phyloP scores from a whole-genome alignment of 192 early-diverging fungal genomes.

The Podila verticillata region DNA sequence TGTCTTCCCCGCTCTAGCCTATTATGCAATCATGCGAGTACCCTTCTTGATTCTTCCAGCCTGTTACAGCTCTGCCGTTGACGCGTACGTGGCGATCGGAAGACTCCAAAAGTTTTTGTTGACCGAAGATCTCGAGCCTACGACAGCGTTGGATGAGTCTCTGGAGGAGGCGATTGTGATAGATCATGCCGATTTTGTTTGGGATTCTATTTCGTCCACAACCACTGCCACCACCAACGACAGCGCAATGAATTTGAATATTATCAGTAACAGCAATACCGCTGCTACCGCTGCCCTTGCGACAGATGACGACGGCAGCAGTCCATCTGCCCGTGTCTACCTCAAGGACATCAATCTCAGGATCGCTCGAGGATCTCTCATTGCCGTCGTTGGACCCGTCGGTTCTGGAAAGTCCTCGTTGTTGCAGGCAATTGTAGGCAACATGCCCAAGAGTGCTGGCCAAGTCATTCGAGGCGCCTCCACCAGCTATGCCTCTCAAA shows the following conservation, averaged over 20 bases:
- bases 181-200: constrained; percentile 65
- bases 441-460: constrained; percentile 46
- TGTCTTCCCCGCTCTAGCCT: too few species aligned
- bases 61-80: constrained; percentile 66
- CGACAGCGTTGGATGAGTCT: too few species aligned
- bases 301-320: too few species aligned
- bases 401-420: constrained; percentile 75
- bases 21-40: constrained; percentile 57
- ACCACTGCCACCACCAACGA: not conserved
- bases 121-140: constrained; percentile 57
- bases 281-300: too few species aligned
- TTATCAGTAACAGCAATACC: too few species aligned
- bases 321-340: constrained; percentile 4
- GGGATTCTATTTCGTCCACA: constrained; percentile 69
- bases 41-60: constrained; percentile 72
- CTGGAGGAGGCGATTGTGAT: constrained; percentile 63
- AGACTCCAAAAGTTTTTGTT: constrained; percentile 70
- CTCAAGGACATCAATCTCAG: constrained; percentile 57
- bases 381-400: constrained; percentile 69
- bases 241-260: too few species aligned
- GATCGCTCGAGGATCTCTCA: constrained; percentile 62
- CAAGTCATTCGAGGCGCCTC: constrained; percentile 13
- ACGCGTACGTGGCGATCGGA: constrained; percentile 70
- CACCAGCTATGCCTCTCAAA: constrained; percentile 7
- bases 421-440: constrained; percentile 64